These are phyloP conservation scores for Trichoderma semiorbis DNA, from an alignment of 2,329 filamentous ascomycete genomes.

Conservation along the genomic window DNA sequence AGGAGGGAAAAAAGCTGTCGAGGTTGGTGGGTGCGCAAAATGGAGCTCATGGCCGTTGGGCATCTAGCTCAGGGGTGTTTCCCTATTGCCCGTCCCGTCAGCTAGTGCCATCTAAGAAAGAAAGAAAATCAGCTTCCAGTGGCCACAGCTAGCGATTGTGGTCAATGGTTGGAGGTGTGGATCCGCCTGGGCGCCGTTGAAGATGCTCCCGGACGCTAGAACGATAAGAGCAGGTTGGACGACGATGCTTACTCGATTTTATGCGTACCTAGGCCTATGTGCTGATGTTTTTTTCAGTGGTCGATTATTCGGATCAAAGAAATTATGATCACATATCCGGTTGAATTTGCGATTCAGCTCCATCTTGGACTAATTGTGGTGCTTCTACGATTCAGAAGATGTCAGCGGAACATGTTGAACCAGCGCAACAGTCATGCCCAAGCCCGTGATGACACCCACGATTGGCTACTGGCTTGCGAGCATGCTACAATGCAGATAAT, in stretches of 20 bases:
- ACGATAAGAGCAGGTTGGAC: neutral
- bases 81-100: slow-evolving; percentile 7
- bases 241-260: neutral
- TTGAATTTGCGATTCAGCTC: neutral
- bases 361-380: neutral
- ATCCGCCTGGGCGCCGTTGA: neutral
- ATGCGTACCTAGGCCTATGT: neutral
- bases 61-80: slow-evolving; percentile 11
- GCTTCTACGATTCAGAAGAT: neutral
- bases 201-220: slow-evolving; percentile 7
- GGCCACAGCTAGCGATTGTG: neutral
- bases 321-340: neutral
- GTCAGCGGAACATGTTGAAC: neutral
- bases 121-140: neutral
- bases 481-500: neutral
- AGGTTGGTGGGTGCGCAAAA: slow-evolving; percentile 1
- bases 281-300: neutral
- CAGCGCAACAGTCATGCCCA: no score
- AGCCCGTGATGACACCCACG: no score
- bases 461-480: neutral
- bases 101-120: slow-evolving; percentile 12
- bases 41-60: slow-evolving; percentile 13
- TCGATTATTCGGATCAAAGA: neutral
- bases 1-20: neutral
- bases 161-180: slow-evolving; percentile 8